Conservation (phyloP, 202 grass and related monocot genomes). For the Saccharum hybrid region DNA sequence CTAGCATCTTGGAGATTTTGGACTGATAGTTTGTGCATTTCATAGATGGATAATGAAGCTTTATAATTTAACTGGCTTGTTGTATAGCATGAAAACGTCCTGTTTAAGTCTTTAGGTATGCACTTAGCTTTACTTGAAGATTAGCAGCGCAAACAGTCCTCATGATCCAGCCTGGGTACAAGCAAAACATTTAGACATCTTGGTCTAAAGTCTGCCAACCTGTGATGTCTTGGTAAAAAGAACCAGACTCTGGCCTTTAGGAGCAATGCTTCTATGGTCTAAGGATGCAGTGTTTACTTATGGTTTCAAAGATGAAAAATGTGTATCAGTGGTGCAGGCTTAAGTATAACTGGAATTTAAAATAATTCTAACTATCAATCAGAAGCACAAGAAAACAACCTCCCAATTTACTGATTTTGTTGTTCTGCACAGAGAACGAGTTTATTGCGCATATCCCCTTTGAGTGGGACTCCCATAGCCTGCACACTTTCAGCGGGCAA, state of each 20-base stretch:
- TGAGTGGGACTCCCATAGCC: neutral
- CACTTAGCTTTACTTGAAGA: neutral
- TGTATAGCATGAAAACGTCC: neutral
- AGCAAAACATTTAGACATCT: neutral
- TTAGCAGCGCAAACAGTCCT: neutral
- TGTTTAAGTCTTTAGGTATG: neutral
- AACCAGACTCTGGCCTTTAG: neutral
- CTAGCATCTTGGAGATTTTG: neutral
- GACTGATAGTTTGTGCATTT: conserved; percentile 16
- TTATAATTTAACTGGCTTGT: neutral
- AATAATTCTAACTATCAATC: neutral
- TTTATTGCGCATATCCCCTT: neutral
- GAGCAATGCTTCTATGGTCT: neutral
- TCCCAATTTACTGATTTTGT: conserved; percentile 8
- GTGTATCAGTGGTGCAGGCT: neutral
- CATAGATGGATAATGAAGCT: neutral
- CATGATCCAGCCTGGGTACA: conserved; percentile 3
- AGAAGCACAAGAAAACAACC: conserved; percentile 23
- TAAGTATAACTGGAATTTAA: neutral
- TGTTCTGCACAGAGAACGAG: neutral
- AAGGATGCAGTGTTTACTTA: neutral
- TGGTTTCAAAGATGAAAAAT: neutral
- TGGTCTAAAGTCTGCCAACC: neutral
- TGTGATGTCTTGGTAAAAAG: neutral
- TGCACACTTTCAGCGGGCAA: neutral